Base-by-base conservation (phyloP, 2,329 filamentous ascomycete genomes). In the Onygenales sp. region DNA sequence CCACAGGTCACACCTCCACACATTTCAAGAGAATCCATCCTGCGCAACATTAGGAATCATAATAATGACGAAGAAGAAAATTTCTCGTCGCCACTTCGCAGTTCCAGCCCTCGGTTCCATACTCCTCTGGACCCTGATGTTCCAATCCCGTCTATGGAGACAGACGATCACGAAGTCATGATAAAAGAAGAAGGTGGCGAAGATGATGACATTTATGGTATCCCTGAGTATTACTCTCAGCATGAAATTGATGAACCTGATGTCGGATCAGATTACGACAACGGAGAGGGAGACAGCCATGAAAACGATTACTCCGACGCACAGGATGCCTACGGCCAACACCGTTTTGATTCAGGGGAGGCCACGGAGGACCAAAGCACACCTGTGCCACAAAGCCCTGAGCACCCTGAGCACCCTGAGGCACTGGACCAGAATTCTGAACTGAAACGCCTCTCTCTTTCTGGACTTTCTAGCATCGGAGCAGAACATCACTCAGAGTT, bases 11-110 rank as follows among this genome's bases (percentile, higher is more conserved):
- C 62, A 11, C 88, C 84, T 14, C 79, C 87, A 9, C 86, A 86
- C 52, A 95, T 97, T 64, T 96, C 92, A 7, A 83, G 92, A 39
- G 93, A 97, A 67, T 95, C 91, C 0, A 97, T 97, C 61, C 76
- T 97, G 62, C 85, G 88, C 51, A 89, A 92, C 57, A 85, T 96
- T 53, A 89, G 93, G 66, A 70, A 67, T 38, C 61, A 87, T 86
- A 71, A 88, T 68, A 67, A 74, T 54, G 59, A 61, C 17, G 61
- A 64, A 8, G 60, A 57, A 38, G 58, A 54, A 52, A 81, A 84
- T 3, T 80, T 84, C 54, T 84, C 81, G 58, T 79, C 80, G 83
- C 83, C 2, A 7, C 47, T 49, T 80, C 82, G 1, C 72, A 75
- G n/a, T 33, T 50, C 39, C 13, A 50, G 36, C 41, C 74, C 78